Conservation (phyloP, 441 rosid species). For the Iberis amara region DNA sequence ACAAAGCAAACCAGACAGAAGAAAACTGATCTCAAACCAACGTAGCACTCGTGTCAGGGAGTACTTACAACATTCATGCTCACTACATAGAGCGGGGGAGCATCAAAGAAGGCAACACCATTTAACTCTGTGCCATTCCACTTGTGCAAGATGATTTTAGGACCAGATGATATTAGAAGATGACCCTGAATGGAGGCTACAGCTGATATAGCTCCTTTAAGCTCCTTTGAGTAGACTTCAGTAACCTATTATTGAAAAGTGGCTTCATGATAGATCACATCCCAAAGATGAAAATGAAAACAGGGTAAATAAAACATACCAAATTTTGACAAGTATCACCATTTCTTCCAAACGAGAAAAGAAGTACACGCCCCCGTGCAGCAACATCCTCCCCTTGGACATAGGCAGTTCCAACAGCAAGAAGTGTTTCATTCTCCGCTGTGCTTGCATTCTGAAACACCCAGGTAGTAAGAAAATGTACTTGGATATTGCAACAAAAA, state of each 20-base stretch:
- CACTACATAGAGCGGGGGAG: conserved; percentile 90
- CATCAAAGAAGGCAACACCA: conserved; percentile 81
- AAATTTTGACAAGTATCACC: conserved; percentile 58
- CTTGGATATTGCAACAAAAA: conserved; percentile 19
- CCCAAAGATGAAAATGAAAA: conserved; percentile 10
- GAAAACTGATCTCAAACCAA: conserved; percentile 21
- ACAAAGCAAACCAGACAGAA: conserved; percentile 12
- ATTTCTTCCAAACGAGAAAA: conserved; percentile 67
- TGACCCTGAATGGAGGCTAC: conserved; percentile 98
- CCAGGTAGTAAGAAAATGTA: conserved; percentile 22
- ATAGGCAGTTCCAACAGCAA: conserved; percentile 95
- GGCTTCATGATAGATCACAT: conserved; percentile 15
- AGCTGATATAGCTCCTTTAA: conserved; percentile 98
- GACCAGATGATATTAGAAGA: conserved; percentile 92
- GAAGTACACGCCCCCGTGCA: conserved; percentile 89
- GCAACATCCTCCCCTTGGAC: conserved; percentile 99
- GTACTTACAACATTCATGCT: conserved; percentile 91
- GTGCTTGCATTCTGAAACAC: conserved; percentile 71
- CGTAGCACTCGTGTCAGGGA: conserved; percentile 16
- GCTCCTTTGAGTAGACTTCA: conserved; percentile 93
- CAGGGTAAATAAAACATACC: conserved; percentile 38
- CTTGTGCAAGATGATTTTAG: conserved; percentile 88
- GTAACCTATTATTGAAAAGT: conserved; percentile 52
- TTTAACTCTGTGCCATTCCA: conserved; percentile 91
- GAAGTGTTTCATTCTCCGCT: conserved; percentile 75